Percentiles rank a stretch among this genome's conserved stretches.
Conservation (phyloP, 345 rosid genomes). For the Alliaria petiolata region DNA sequence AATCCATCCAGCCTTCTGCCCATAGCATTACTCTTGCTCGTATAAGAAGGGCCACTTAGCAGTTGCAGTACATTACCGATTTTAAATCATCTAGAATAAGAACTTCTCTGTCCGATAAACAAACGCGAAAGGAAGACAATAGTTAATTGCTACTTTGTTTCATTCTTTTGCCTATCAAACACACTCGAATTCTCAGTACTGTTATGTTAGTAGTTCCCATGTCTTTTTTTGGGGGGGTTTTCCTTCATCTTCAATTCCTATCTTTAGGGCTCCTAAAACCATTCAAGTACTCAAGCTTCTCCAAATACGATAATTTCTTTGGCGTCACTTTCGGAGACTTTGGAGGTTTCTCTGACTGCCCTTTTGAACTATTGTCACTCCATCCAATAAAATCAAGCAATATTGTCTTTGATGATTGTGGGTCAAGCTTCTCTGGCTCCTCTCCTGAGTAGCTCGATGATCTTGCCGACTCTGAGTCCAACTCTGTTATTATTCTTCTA, state of each 20-base stretch:
- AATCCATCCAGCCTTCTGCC: too few species aligned
- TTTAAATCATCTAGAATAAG: too few species aligned
- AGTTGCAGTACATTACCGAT: too few species aligned
- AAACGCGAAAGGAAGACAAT: not conserved
- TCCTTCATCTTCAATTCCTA: slow-evolving; percentile 31
- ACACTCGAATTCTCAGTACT: not conserved
- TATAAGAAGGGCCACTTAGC: too few species aligned
- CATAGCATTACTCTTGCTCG: too few species aligned
- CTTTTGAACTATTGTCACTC: slow-evolving; percentile 27
- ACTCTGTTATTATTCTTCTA: slow-evolving; percentile 8
- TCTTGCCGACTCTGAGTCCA: not conserved
- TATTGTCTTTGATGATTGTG: slow-evolving; percentile 46
- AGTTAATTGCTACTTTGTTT: not conserved
- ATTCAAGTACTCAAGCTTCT: slow-evolving; percentile 57
- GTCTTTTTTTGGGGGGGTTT: not conserved
- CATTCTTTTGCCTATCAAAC: not conserved
- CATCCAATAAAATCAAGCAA: slow-evolving; percentile 72
- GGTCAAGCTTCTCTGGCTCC: slow-evolving; percentile 30
- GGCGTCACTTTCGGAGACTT: slow-evolving; percentile 25
- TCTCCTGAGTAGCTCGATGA: slow-evolving; percentile 5
- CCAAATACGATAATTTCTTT: slow-evolving; percentile 27
- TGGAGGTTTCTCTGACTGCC: slow-evolving; percentile 23
- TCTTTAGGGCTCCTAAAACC: slow-evolving; percentile 61
- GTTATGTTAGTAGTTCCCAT: not conserved
- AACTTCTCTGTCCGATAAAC: not conserved